These are phyloP conservation scores for Hippophae rhamnoides DNA, from an alignment of 306 rosid species.

Conservation along the genomic window DNA sequence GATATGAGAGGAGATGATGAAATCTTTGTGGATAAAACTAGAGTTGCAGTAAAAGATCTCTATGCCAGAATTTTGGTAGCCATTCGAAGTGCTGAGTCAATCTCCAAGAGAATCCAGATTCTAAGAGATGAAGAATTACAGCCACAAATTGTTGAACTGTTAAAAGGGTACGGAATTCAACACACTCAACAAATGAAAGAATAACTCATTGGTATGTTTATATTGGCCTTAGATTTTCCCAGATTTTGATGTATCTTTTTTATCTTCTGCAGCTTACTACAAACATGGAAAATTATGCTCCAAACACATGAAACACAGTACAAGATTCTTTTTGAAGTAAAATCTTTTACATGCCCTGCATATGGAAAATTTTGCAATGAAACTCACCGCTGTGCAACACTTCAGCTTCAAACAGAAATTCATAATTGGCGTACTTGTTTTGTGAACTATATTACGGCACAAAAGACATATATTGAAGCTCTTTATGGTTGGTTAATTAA, in stretches of 20 bases:
- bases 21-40: slow-evolving; percentile 53
- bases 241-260: slow-evolving; percentile 20
- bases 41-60: slow-evolving; percentile 67
- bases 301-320: slow-evolving; percentile 86
- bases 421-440: slow-evolving; percentile 72
- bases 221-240: slow-evolving; percentile 18
- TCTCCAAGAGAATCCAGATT: slow-evolving; percentile 70
- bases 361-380: slow-evolving; percentile 61
- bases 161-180: slow-evolving; percentile 66
- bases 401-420: slow-evolving; percentile 70
- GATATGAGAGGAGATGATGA: slow-evolving; percentile 65
- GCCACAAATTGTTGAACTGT: slow-evolving; percentile 76
- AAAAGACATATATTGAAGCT: slow-evolving; percentile 69
- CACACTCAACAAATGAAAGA: not conserved
- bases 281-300: slow-evolving; percentile 76
- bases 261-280: slow-evolving; percentile 62
- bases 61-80: slow-evolving; percentile 87
- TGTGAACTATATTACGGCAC: slow-evolving; percentile 55
- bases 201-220: not conserved
- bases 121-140: slow-evolving; percentile 84
- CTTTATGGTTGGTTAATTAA: slow-evolving; percentile 81
- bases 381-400: slow-evolving; percentile 66
- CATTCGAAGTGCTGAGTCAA: slow-evolving; percentile 80
- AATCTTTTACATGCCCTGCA: slow-evolving; percentile 47
- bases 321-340: slow-evolving; percentile 71